Evolutionary conservation across 1,284 basidiomycete genomes (phyloP).

Genomic region (Tilletia caries): DNA sequence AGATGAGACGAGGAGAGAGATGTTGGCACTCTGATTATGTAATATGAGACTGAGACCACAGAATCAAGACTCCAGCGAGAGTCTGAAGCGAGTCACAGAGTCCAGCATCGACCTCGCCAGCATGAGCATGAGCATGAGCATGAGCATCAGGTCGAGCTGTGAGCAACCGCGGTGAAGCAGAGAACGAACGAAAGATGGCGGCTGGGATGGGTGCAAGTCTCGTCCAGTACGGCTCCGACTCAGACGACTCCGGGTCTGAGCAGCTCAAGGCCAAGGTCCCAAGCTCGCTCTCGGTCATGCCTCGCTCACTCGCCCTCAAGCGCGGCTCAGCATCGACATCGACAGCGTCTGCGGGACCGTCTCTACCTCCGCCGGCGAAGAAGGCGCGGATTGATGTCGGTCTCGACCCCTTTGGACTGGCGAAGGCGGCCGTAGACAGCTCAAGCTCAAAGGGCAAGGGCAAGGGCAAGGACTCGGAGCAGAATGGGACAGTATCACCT

Average conservation of each 20-base stretch:
- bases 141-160: no score
- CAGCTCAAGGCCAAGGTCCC: background rate
- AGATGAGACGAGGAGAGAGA: no score
- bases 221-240: background rate
- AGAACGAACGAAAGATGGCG: background rate
- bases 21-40: no score
- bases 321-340: background rate
- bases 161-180: no score
- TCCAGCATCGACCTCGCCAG: no score
- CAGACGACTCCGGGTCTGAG: background rate
- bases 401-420: background rate
- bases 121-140: no score
- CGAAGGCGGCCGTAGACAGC: background rate
- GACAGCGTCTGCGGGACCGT: background rate
- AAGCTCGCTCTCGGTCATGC: background rate
- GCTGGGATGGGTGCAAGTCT: background rate
- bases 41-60: no score
- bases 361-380: background rate
- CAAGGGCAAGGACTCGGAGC: no score
- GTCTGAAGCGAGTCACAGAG: no score
- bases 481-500: no score
- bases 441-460: background rate
- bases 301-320: background rate
- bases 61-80: no score
- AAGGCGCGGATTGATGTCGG: background rate